Evolutionary conservation across 768 basidiomycete species (phyloP).

Genomic region (Mycena crocata): DNA sequence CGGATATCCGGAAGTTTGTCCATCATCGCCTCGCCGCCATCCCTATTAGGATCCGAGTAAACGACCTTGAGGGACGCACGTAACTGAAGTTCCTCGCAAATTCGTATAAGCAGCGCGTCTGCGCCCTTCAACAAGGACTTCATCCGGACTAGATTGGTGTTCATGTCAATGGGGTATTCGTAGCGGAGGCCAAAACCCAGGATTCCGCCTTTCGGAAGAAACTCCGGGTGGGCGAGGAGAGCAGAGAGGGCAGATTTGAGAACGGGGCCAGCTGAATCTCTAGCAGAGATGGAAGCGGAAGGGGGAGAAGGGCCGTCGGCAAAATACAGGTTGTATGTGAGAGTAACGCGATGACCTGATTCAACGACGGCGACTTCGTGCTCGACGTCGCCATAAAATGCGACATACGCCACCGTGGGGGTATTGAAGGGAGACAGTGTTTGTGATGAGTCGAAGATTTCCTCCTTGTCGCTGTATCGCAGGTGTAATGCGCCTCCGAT

Average conservation of each 20-base stretch:
- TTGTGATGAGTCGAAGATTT: slow-evolving; percentile 47
- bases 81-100: slow-evolving; percentile 35
- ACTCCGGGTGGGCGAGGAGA: slow-evolving; percentile 45
- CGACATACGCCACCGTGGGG: slow-evolving; percentile 11
- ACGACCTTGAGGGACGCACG: slow-evolving; percentile 35
- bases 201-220: slow-evolving; percentile 53
- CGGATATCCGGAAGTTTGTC: too few relatives aligned
- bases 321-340: slow-evolving; percentile 24
- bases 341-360: slow-evolving; percentile 18
- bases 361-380: slow-evolving; percentile 16
- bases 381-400: slow-evolving; percentile 22
- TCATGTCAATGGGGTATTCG: slow-evolving; percentile 48
- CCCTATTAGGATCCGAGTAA: too few relatives aligned
- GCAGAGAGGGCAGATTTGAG: slow-evolving; percentile 25
- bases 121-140: slow-evolving; percentile 38
- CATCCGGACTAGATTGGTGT: slow-evolving; percentile 8
- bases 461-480: slow-evolving; percentile 41
- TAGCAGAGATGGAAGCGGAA: neutral
- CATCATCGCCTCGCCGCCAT: too few relatives aligned
- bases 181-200: slow-evolving; percentile 55
- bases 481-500: slow-evolving; percentile 53
- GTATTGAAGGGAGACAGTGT: slow-evolving; percentile 25
- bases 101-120: slow-evolving; percentile 39
- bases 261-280: neutral
- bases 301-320: neutral